A percentile compares a stretch with the other conserved stretches of the same genome.
Evolutionary conservation across 345 rosid species (phyloP).

Genomic region (Lepidium aucheri): DNA sequence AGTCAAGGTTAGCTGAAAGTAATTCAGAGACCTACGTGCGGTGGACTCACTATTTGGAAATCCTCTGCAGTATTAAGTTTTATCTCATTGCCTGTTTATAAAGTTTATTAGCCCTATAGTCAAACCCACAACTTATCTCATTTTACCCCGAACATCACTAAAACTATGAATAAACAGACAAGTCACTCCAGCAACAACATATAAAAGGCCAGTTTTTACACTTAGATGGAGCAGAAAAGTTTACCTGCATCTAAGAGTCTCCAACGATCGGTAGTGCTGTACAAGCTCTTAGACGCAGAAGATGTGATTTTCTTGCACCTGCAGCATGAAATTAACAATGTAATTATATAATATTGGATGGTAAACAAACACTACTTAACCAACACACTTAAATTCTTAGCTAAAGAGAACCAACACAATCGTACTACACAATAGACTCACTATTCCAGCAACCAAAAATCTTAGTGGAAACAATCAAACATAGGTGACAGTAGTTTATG

Average conservation of each 20-base stretch:
- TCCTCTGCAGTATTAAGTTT: constrained; percentile 81
- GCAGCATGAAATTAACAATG: constrained; percentile 37
- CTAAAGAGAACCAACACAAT: neutral
- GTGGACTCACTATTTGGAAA: constrained; percentile 63
- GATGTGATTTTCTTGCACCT: constrained; percentile 53
- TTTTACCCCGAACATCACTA: neutral
- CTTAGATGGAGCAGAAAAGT: neutral
- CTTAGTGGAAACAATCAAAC: neutral
- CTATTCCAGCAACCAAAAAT: neutral
- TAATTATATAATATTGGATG: neutral
- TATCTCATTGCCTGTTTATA: constrained; percentile 51
- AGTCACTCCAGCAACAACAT: neutral
- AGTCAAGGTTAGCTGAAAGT: constrained; percentile 68
- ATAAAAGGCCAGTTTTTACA: neutral
- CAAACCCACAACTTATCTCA: constrained; percentile 28
- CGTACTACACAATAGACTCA: neutral
- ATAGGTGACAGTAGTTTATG: neutral
- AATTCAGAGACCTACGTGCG: constrained; percentile 54
- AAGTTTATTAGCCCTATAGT: constrained; percentile 33
- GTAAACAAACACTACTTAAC: neutral
- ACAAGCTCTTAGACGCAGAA: constrained; percentile 59
- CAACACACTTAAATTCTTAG: neutral
- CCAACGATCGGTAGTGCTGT: constrained; percentile 54
- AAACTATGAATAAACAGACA: neutral
- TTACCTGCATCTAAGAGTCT: constrained; percentile 87